Conservation (phyloP, 2,329 filamentous ascomycete species). For the Pseudomassariella vexata region DNA sequence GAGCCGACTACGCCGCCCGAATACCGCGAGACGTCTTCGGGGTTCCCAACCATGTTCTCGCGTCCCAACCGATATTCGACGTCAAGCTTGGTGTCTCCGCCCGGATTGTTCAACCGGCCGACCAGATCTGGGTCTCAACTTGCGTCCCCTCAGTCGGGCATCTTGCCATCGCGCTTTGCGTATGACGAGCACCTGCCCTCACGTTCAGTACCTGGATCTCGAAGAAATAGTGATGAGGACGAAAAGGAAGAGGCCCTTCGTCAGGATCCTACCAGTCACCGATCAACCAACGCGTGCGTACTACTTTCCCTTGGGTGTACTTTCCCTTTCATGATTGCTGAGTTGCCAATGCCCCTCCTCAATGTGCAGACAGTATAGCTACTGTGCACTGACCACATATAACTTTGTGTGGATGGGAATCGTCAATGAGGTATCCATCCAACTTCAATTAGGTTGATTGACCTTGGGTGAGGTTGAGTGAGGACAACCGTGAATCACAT, state of each 20-base stretch:
- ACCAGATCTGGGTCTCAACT: slow-evolving; percentile 74
- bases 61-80: slow-evolving; percentile 85
- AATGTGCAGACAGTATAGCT: too few relatives aligned
- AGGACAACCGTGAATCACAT: too few relatives aligned
- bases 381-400: too few relatives aligned
- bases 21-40: slow-evolving; percentile 66
- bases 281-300: slow-evolving; percentile 75
- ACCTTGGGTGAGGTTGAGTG: too few relatives aligned
- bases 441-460: too few relatives aligned
- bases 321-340: too few relatives aligned
- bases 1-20: slow-evolving; percentile 96
- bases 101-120: slow-evolving; percentile 67
- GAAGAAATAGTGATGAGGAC: slow-evolving; percentile 86
- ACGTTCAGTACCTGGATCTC: slow-evolving; percentile 78
- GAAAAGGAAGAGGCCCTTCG: slow-evolving; percentile 74
- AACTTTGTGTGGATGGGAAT: too few relatives aligned
- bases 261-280: slow-evolving; percentile 64
- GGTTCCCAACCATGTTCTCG: slow-evolving; percentile 74
- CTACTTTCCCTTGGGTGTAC: too few relatives aligned
- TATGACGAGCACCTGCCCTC: slow-evolving; percentile 66
- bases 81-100: slow-evolving; percentile 78
- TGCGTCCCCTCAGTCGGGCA: slow-evolving; percentile 66
- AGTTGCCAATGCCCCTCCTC: too few relatives aligned
- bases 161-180: slow-evolving; percentile 46
- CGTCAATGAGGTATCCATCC: too few relatives aligned